Conservation (phyloP, 2,329 filamentous ascomycete species). For the Emergomyces pasteurianus region DNA sequence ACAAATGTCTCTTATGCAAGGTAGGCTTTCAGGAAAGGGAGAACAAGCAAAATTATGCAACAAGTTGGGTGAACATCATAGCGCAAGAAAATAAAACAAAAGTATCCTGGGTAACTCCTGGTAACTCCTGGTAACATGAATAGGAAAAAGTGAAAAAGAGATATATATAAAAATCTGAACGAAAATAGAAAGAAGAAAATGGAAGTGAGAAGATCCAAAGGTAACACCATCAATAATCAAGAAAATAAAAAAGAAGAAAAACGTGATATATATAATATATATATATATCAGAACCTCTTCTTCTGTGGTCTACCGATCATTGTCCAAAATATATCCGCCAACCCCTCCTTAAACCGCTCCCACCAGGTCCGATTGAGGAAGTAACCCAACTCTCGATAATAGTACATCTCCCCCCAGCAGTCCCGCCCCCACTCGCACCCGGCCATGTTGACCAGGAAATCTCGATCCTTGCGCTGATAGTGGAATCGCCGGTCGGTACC, state of each 20-base stretch:
- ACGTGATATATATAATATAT: not conserved
- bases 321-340: conserved; percentile 14
- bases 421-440: conserved; percentile 94
- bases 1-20: not conserved
- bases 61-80: not conserved
- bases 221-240: not conserved
- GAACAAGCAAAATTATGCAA: not conserved
- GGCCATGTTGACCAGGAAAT: conserved; percentile 97
- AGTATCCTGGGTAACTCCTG: too few relatives aligned
- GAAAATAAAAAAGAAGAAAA: not conserved
- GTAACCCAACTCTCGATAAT: conserved; percentile 83
- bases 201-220: not conserved
- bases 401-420: conserved; percentile 97
- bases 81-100: not conserved
- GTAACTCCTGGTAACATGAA: too few relatives aligned
- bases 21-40: not conserved
- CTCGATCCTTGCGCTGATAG: conserved; percentile 71
- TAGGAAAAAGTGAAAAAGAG: not conserved
- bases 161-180: not conserved
- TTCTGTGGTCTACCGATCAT: conserved; percentile 12
- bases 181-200: not conserved
- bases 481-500: conserved; percentile 58
- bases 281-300: conserved; percentile 3
- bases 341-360: conserved; percentile 46
- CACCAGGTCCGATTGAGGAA: conserved; percentile 72